Base-by-base conservation (phyloP, 2,329 filamentous ascomycete genomes). In the Ophiostoma ips region DNA sequence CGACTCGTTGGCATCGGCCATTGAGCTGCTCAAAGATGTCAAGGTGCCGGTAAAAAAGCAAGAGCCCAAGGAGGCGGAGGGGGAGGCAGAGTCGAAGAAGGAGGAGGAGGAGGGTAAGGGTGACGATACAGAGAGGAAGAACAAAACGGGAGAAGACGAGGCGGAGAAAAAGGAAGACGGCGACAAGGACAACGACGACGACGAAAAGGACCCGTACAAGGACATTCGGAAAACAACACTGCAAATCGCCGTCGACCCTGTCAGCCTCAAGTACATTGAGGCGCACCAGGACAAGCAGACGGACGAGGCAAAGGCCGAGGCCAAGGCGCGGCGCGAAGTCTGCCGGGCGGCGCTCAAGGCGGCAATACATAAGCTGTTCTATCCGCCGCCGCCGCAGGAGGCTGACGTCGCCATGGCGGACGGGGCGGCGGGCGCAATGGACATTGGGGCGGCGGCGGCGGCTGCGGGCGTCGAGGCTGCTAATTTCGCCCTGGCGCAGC, bases 201-300 rank as follows among this genome's bases (percentile, higher is more conserved):
- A 64, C 43, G 66, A 68, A 33, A 68, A 71, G 45, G 71, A 73
- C 38, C 57, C 60, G 1, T 75, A 68, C 57, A 69, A 74, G 2
- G 71, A 66, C 8, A 71, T 85, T 43, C 81, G 88, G 51, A 92
- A 84, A 64, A 76, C 74, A 40, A 79, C 76, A 58, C 69, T 94
- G 44, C 68, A 84, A 57, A 77, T 89, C 43, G 76, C 85, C 28
- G 78, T 95, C 12, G 92, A 96, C 61, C 81, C 88, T 52, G 82
- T 81, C 55, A 89, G 89, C 2, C 69, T 82, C 51, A 87, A 84
- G 56, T 95, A 94, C 61, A 71, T 95, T n/a, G 83, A 92, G 57
- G 81, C 88, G 34, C 89, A 83, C 68, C 80, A 83, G 58, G 76
- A 81, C 53, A 76, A 71, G 49, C 76, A 76, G 53, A 76, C 73